Evolutionary conservation across 495 filamentous ascomycete species (phyloP), one percentile per base, ranked within the genome.

Genomic region (Xylaria telfairii): DNA sequence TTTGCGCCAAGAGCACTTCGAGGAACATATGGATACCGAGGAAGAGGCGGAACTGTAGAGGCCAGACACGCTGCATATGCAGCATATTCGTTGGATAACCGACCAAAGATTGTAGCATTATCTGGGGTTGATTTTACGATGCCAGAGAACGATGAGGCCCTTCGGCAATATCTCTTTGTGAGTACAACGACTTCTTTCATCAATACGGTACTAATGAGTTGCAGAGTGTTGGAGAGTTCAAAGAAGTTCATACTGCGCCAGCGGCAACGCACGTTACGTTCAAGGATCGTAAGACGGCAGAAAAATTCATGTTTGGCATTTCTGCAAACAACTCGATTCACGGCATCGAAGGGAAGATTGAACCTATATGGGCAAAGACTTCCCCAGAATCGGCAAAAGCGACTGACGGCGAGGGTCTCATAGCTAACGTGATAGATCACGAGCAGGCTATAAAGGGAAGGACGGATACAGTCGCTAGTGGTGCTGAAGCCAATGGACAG

Each of bases 141-240:
- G 64, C 81, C 87, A 1, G 89, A 90, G 68, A 91, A 89, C 78
- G 94, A 98, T 71, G 96, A 98, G 77, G 90, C 89, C 3, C 84
- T 99, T 71, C 83, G 94, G 63, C 91, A 96, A 75, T 92, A 94
- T 78, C 86, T 98, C 60, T 89, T 97, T 76, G 94, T 97, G 86
- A 86, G 92, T 71, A 21, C 21, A 34, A 47, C 12, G 17, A 34
- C 28, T 26, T 13, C n/a, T 49, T n/a, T 17, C 44, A 51, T 68
- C 9, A 53, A 12, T n/a, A 17, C 24, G 10, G 24, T 44, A 54
- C 73, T 76, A 75, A 81, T 71, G 69, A 72, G 24, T 61, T 47
- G 3, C 70, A 97, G 95, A 91, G 90, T 72, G 87, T 94, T 65
- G 92, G 93, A 63, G 94, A 97, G 71, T 94, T 92, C 74, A 90